Conservation (phyloP, 2,329 filamentous ascomycete genomes). For the Penicillium corylophilum region DNA sequence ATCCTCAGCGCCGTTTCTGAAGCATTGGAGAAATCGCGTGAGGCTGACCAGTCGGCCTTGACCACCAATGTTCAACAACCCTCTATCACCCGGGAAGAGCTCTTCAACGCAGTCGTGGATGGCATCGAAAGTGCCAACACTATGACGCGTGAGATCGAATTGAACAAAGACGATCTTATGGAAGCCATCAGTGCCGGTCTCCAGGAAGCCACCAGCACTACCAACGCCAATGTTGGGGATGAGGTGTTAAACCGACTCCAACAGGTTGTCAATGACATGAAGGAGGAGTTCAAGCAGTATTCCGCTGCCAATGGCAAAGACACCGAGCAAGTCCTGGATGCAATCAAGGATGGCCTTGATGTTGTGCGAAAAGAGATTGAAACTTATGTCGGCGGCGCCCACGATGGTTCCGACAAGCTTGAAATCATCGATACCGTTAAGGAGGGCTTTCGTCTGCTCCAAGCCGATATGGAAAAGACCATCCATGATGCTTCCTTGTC, state of each 20-base stretch:
- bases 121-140: slow-evolving; percentile 53
- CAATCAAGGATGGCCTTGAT: slow-evolving; percentile 83
- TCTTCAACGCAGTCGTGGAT: slow-evolving; percentile 59
- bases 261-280: slow-evolving; percentile 60
- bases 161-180: slow-evolving; percentile 55
- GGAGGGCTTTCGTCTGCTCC: slow-evolving; percentile 61
- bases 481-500: slow-evolving; percentile 45
- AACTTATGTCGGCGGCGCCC: slow-evolving; percentile 70
- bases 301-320: slow-evolving; percentile 75
- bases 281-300: slow-evolving; percentile 71
- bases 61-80: slow-evolving; percentile 36
- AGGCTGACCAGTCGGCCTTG: slow-evolving; percentile 37
- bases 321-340: slow-evolving; percentile 84
- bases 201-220: slow-evolving; percentile 52
- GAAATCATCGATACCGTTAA: slow-evolving; percentile 72
- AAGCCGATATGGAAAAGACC: slow-evolving; percentile 57
- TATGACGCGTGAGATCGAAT: slow-evolving; percentile 59
- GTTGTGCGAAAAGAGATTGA: slow-evolving; percentile 78
- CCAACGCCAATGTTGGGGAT: slow-evolving; percentile 54
- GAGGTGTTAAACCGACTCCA: slow-evolving; percentile 61
- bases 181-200: slow-evolving; percentile 59
- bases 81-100: slow-evolving; percentile 53
- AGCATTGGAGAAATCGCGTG: slow-evolving; percentile 17
- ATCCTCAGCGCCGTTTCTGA: slow-evolving; percentile 36
- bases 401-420: slow-evolving; percentile 69